Evolutionary conservation across 202 grass and related monocot species (phyloP).

Genomic region (Miscanthus sacchariflorus): DNA sequence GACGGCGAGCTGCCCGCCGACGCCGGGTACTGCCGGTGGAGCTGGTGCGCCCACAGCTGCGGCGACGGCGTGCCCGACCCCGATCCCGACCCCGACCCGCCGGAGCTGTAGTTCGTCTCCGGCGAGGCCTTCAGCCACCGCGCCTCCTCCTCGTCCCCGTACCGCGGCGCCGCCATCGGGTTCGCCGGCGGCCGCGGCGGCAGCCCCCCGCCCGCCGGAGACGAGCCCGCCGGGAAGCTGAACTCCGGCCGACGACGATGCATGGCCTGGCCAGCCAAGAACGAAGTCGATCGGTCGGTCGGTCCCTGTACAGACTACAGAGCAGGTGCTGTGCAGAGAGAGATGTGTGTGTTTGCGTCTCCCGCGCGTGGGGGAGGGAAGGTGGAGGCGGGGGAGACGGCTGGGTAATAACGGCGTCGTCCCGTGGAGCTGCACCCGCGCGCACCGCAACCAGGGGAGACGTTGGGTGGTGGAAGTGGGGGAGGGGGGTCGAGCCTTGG

Average conservation of each 20-base stretch:
- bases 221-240: constrained; percentile 57
- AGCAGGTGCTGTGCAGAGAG: background rate
- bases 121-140: constrained; percentile 57
- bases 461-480: no score
- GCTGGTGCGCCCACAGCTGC: constrained; percentile 23
- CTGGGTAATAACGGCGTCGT: constrained; percentile 20
- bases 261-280: constrained; percentile 1
- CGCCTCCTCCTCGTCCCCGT: constrained; percentile 18
- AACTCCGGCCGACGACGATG: constrained; percentile 45
- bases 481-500: background rate
- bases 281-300: background rate
- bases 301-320: background rate
- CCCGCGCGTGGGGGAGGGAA: background rate
- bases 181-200: background rate
- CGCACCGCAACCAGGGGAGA: background rate
- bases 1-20: constrained; percentile 41
- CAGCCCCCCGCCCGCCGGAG: background rate
- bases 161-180: constrained; percentile 5
- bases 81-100: background rate
- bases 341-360: background rate
- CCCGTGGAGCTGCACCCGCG: background rate
- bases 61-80: constrained; percentile 66
- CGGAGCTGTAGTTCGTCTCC: constrained; percentile 30
- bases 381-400: background rate
- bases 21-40: constrained; percentile 32